Conservation (phyloP, 805 yeast species). For the Lipomyces yamanashiensis region DNA sequence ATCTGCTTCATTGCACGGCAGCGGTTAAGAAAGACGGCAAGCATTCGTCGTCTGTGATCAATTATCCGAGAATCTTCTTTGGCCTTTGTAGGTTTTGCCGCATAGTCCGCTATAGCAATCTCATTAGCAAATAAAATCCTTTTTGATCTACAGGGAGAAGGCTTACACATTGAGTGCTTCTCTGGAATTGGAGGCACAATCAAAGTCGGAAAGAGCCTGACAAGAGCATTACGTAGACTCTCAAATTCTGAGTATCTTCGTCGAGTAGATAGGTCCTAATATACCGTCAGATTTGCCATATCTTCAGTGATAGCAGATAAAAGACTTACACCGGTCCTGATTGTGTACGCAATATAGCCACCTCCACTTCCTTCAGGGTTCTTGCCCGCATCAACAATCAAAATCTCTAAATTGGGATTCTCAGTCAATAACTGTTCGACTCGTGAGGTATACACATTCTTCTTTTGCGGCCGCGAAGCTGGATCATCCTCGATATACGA, state of each 20-base stretch:
- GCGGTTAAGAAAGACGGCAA: conserved; percentile 75
- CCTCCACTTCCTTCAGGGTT: conserved; percentile 77
- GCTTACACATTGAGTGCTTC: conserved; percentile 62
- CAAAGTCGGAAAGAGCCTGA: conserved; percentile 75
- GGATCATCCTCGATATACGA: conserved; percentile 25
- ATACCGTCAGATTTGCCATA: not conserved
- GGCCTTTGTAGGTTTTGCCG: conserved; percentile 52
- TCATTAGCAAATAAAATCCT: not conserved
- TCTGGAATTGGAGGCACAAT: conserved; percentile 94
- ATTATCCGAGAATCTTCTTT: conserved; percentile 52
- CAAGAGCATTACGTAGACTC: conserved; percentile 70
- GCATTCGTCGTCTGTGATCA: conserved; percentile 74
- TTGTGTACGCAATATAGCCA: conserved; percentile 82
- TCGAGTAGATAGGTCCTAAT: conserved; percentile 57
- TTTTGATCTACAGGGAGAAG: not conserved
- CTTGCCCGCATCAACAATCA: conserved; percentile 82
- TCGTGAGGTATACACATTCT: conserved; percentile 38
- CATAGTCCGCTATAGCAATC: conserved; percentile 47
- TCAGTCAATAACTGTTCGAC: conserved; percentile 45
- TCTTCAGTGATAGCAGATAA: conserved; percentile 31
- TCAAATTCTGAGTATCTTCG: conserved; percentile 91
- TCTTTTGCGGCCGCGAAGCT: not conserved
- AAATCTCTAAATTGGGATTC: conserved; percentile 44
- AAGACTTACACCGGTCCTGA: conserved; percentile 55
- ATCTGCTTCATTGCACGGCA: conserved; percentile 66